Evolutionary conservation across 139 green algal genomes (phyloP), one percentile per base, ranked within the genome.

Genomic region (Coelastrella sp.): DNA sequence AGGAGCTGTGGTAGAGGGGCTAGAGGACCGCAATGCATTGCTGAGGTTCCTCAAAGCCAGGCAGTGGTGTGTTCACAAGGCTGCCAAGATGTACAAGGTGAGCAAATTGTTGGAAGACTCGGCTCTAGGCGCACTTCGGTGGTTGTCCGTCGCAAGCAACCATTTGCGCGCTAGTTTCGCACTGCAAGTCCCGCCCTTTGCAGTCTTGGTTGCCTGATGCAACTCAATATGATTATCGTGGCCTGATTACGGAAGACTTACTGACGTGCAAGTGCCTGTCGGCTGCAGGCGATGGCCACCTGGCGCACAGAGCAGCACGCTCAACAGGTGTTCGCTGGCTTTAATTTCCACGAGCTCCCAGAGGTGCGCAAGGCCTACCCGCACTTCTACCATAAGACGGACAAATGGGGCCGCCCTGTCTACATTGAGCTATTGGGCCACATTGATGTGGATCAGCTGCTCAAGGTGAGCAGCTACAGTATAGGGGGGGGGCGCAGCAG

Each of bases 341-440:
- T 92, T 61, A 60, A 85, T 11, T 93, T 88, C 57, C n/a, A 64
- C 20, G 90, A 93, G 65, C 82, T 80, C n/a, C 79, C 90, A 10
- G 22, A 56, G 19, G 79, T 93, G 11, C 78, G 83, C 8, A 68
- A 89, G 58, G 20, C 65, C 59, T 95, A 93, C 76, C 91, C 93
- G 3, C 89, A 93, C 68, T 93, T 92, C 19, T 93, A 92, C 83
- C 90, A 94, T 85, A 92, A 91, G 66, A 79, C 73, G 4, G 92
- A 96, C 82, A 89, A 85, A 13, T 93, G 86, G 59, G 87, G 89
- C 4, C 64, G 89, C 61, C 89, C 89, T 7, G 74, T 92, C 23
- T 92, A 86, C 64, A 80, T 89, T 8, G 80, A 92, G 90, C 68
- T 82, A 32, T 8, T 92, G 76, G 90, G 90, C 5, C 61, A 86